Base-by-base conservation (phyloP, 2,329 filamentous ascomycete species). In the Nothomitra cinnamomea region DNA sequence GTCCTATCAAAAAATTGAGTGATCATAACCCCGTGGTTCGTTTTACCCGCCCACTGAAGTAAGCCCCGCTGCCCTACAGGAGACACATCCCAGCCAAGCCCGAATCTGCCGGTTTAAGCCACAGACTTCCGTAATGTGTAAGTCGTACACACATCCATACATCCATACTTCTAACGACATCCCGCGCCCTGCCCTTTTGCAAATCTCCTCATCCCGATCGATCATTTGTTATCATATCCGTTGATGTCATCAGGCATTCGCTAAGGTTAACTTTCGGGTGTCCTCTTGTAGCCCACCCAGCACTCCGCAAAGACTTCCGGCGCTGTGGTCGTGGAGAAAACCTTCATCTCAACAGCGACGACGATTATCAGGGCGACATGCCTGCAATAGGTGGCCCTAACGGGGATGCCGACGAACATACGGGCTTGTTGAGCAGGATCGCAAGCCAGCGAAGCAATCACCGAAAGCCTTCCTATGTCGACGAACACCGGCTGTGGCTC, bases 401-500 rank as follows among this genome's bases (percentile, higher is more conserved):
- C 28, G 45, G 24, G 32, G 24, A 35, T 10, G 21, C 17, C 45
- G 45, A 35, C 45, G 45, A 49, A 19, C 4, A 22, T 12, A 28
- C 45, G n/a, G 15, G 24, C 15, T 22, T 49, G 45, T 12, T 49
- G 45, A 24, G 10, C 45, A 49, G 45, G 19, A 45, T 22, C 17
- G 22, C 17, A 22, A 17, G 24, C 24, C 45, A 28, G 25, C 45
- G 38, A n/a, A 41, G 38, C 38, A 4, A 32, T 10, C 28, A 32
- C 28, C 38, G 45, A 17, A 24, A 28, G 25, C 45, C 45, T 2
- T 49, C 38, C 17, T 53, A 45, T n/a, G n/a, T 22, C n/a, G 50
- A 55, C 21, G 53, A 55, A 22, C 51, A 55, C 13, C 53, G 36
- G 24, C 48, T n/a, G 17, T 54, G 53, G 49, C n/a, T 35, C 19